phyloP scores from a whole-genome alignment of 768 basidiomycete genomes.

The Tulasnella sp. region DNA sequence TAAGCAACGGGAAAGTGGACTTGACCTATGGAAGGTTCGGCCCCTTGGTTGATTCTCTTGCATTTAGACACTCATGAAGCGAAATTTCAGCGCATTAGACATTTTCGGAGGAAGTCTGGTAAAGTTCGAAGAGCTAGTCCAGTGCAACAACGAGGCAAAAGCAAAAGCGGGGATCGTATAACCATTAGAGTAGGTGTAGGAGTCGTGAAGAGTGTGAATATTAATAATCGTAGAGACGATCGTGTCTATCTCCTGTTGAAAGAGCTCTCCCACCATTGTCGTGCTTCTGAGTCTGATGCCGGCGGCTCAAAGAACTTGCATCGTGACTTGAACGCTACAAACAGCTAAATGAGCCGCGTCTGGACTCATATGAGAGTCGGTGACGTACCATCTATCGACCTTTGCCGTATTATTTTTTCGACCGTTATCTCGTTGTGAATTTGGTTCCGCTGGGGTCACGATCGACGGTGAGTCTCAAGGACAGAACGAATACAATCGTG shows the following conservation, averaged over 20 bases:
- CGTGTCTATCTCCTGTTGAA: neutral
- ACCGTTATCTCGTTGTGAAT: conserved; percentile 63
- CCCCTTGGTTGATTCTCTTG: neutral
- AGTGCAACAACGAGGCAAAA: conserved; percentile 1
- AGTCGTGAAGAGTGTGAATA: neutral
- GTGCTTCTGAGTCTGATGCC: conserved; percentile 16
- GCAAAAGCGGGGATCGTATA: neutral
- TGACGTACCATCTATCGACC: conserved; percentile 56
- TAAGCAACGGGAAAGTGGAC: conserved; percentile 78
- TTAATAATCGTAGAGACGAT: neutral
- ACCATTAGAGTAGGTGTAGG: neutral
- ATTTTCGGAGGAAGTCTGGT: conserved; percentile 37
- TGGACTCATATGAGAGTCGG: too few species aligned
- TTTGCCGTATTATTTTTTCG: conserved; percentile 56
- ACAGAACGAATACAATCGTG: neutral
- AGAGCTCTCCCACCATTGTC: conserved; percentile 21
- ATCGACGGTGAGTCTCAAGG: neutral
- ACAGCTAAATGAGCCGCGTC: neutral
- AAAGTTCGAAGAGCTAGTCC: conserved; percentile 31
- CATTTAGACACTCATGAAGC: neutral
- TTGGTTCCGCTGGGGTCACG: conserved; percentile 48
- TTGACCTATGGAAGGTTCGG: conserved; percentile 71
- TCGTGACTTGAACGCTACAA: conserved; percentile 59
- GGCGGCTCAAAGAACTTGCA: conserved; percentile 73
- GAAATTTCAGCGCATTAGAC: conserved; percentile 29